Conservation (phyloP, 1,284 basidiomycete genomes). For the Malassezia psittaci region DNA sequence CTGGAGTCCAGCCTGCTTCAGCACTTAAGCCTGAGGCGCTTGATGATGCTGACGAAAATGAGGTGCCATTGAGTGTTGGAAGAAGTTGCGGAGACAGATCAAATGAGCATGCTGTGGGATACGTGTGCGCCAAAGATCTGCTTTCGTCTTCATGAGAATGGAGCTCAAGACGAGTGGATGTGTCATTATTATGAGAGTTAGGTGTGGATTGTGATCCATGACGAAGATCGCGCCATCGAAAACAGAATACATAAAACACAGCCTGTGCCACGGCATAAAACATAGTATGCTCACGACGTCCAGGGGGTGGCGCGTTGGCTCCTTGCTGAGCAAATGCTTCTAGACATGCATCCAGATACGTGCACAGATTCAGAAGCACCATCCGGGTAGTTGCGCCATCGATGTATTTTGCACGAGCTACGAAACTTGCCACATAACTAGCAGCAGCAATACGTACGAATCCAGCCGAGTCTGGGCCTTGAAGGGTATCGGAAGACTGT, state of each 20-base stretch:
- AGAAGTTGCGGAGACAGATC: conserved; percentile 15
- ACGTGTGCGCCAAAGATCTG: conserved; percentile 10
- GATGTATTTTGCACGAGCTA: conserved; percentile 80
- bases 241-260: conserved; percentile 94
- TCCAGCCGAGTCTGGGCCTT: conserved; percentile 21
- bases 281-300: conserved; percentile 32
- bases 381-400: conserved; percentile 64
- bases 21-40: not conserved
- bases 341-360: conserved; percentile 63
- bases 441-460: conserved; percentile 43
- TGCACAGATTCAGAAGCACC: conserved; percentile 72
- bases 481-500: conserved; percentile 53
- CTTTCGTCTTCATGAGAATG: conserved; percentile 3
- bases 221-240: conserved; percentile 78
- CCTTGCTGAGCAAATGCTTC: conserved; percentile 46
- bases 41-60: conserved; percentile 4
- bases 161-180: too few species aligned
- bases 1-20: conserved; percentile 63
- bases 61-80: conserved; percentile 11
- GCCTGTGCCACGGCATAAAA: conserved; percentile 92
- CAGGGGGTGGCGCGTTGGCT: conserved; percentile 21
- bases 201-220: not conserved
- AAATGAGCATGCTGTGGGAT: conserved; percentile 11
- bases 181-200: too few species aligned
- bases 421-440: conserved; percentile 61